Evolutionary conservation across 1,139 yeast species (phyloP).

Genomic region (Pichia sp.): DNA sequence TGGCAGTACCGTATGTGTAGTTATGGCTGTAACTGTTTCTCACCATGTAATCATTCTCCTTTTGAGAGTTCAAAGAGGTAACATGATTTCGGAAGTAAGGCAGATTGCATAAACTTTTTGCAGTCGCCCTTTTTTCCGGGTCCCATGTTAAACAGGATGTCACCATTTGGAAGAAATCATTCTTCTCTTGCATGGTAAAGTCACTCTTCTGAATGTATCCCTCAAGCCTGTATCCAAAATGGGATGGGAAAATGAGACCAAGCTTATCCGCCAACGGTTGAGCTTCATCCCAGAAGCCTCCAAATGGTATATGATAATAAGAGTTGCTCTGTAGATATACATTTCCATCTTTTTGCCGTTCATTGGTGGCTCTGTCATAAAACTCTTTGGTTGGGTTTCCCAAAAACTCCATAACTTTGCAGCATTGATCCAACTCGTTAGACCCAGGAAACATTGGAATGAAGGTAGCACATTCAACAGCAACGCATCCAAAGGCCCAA

Average conservation of each 20-base stretch:
- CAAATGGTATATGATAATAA: conserved; percentile 31
- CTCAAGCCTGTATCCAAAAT: conserved; percentile 32
- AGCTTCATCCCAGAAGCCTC: conserved; percentile 67
- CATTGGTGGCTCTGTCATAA: conserved; percentile 3
- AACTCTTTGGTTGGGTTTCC: conserved; percentile 51
- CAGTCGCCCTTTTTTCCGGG: conserved; percentile 48
- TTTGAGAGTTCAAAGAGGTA: conserved; percentile 15
- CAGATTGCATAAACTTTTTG: conserved; percentile 38
- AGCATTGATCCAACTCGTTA: conserved; percentile 70
- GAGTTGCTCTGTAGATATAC: conserved; percentile 1
- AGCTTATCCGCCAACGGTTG: conserved; percentile 39
- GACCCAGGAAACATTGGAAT: conserved; percentile 80
- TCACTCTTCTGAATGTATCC: conserved; percentile 34
- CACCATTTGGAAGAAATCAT: conserved; percentile 44
- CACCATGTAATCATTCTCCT: conserved; percentile 14
- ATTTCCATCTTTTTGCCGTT: conserved; percentile 9
- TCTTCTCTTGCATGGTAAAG: conserved; percentile 21
- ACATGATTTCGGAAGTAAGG: conserved; percentile 46
- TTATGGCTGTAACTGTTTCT: no score
- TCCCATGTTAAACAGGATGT: conserved; percentile 59
- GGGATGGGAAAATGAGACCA: conserved; percentile 47
- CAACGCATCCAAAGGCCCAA: conserved; percentile 92
- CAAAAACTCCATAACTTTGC: conserved; percentile 54
- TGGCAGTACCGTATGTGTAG: no score
- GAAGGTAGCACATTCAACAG: conserved; percentile 70